Evolutionary conservation across 1,284 basidiomycete species (phyloP).

Genomic region (Pseudozyma tsukubaensis): DNA sequence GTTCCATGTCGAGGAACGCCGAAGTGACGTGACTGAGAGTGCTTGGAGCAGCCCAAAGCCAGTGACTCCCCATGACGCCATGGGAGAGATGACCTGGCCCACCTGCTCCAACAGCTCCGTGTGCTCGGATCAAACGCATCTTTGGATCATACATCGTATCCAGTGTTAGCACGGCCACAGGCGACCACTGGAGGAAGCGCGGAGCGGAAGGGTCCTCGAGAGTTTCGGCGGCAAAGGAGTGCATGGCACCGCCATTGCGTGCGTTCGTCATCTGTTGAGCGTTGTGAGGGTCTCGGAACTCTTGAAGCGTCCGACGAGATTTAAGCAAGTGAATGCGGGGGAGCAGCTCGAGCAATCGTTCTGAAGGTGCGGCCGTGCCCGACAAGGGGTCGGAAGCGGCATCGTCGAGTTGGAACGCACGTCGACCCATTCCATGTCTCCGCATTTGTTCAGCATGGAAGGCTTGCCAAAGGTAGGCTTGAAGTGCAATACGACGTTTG

Average conservation of each 20-base stretch:
- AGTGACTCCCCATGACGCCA: constrained; percentile 56
- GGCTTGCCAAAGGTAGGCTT: constrained; percentile 57
- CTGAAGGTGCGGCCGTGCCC: not conserved
- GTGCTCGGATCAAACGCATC: constrained; percentile 47
- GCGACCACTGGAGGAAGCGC: constrained; percentile 26
- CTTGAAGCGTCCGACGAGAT: constrained; percentile 29
- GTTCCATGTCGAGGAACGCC: constrained; percentile 40
- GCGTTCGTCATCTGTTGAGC: constrained; percentile 50
- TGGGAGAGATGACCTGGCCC: constrained; percentile 30
- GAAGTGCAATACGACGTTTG: constrained; percentile 44
- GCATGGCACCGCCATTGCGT: constrained; percentile 49
- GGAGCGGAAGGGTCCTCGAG: constrained; percentile 34
- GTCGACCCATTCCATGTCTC: constrained; percentile 45
- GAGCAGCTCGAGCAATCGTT: constrained; percentile 24
- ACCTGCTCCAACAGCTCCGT: constrained; percentile 47
- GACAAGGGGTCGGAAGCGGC: constrained; percentile 3
- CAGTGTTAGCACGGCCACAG: constrained; percentile 45
- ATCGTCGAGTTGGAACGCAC: constrained; percentile 53
- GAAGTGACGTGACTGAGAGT: constrained; percentile 30
- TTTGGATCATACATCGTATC: constrained; percentile 46
- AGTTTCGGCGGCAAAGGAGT: constrained; percentile 38
- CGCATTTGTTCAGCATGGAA: constrained; percentile 59
- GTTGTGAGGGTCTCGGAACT: constrained; percentile 51
- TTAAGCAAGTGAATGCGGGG: constrained; percentile 47
- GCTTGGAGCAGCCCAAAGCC: constrained; percentile 53